These are phyloP conservation scores for Clarireedia monteithiana DNA, from an alignment of 2,329 filamentous ascomycete genomes.

Conservation along the genomic window DNA sequence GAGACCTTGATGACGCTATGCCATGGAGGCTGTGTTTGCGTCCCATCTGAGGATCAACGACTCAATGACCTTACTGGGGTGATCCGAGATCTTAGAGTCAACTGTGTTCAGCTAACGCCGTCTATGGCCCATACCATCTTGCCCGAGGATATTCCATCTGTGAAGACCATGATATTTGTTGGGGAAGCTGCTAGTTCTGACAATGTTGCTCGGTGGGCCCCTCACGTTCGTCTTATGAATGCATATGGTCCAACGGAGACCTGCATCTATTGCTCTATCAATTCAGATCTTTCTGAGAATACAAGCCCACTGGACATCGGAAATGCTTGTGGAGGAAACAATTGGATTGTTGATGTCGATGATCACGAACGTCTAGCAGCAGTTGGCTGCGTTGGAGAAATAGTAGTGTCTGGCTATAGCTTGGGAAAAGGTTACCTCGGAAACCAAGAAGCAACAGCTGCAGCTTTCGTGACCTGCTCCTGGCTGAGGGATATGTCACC, in stretches of 20 bases:
- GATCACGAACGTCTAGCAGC: constrained; percentile 14
- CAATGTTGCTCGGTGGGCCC: constrained; percentile 32
- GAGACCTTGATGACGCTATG: constrained; percentile 22
- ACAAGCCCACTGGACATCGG: constrained; percentile 27
- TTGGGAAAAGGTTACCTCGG: constrained; percentile 54
- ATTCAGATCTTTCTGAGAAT: background rate
- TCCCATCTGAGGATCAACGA: constrained; percentile 33
- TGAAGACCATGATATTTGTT: constrained; percentile 17
- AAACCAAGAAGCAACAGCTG: constrained; percentile 29
- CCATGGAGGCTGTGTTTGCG: constrained; percentile 32
- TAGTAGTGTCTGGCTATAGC: constrained; percentile 37
- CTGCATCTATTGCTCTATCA: background rate
- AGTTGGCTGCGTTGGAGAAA: constrained; percentile 18
- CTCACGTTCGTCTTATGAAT: constrained; percentile 32
- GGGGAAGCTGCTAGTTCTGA: constrained; percentile 30
- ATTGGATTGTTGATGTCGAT: constrained; percentile 31
- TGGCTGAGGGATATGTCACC: constrained; percentile 34
- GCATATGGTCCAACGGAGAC: constrained; percentile 32
- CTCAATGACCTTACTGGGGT: constrained; percentile 31
- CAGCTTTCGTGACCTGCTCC: constrained; percentile 6
- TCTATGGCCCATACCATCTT: constrained; percentile 18
- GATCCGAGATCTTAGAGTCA: constrained; percentile 13
- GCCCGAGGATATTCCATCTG: constrained; percentile 13
- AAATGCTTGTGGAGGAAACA: constrained; percentile 6
- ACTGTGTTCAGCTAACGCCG: constrained; percentile 18